phyloP scores from a whole-genome alignment of 352 stramenopile species.

The Blastocystis sp. region DNA sequence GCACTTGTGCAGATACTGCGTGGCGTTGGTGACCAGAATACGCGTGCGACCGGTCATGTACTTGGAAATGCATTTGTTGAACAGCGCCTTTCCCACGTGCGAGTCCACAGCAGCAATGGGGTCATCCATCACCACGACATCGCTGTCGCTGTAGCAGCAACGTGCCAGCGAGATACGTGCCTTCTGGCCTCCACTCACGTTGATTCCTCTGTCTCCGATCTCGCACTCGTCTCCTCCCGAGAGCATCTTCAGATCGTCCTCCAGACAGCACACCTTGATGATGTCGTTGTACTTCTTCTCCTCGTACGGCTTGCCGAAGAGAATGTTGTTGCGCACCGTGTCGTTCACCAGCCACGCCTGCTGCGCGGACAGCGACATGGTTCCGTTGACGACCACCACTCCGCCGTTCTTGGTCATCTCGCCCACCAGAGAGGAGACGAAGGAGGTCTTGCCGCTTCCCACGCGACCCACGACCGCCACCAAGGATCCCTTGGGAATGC shows the following conservation, averaged over 20 bases:
- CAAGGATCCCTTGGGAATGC: slow-evolving; percentile 44
- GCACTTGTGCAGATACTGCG: slow-evolving; percentile 64
- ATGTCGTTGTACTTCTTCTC: slow-evolving; percentile 66
- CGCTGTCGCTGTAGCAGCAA: slow-evolving; percentile 63
- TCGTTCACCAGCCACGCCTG: slow-evolving; percentile 79
- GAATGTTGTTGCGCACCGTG: slow-evolving; percentile 81
- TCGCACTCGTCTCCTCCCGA: slow-evolving; percentile 71
- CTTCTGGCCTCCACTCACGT: slow-evolving; percentile 69
- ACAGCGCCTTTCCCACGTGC: slow-evolving; percentile 66
- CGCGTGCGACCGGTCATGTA: slow-evolving; percentile 66
- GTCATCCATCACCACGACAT: slow-evolving; percentile 64
- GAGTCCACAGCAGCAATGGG: slow-evolving; percentile 62
- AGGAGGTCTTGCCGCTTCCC: slow-evolving; percentile 83
- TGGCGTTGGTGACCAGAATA: slow-evolving; percentile 67
- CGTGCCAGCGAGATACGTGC: slow-evolving; percentile 62
- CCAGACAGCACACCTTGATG: slow-evolving; percentile 68
- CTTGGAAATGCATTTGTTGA: slow-evolving; percentile 66
- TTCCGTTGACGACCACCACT: slow-evolving; percentile 61
- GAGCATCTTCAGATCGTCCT: slow-evolving; percentile 69
- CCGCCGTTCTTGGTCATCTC: slow-evolving; percentile 70
- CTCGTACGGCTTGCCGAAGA: slow-evolving; percentile 70
- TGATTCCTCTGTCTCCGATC: slow-evolving; percentile 72
- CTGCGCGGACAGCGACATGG: slow-evolving; percentile 75
- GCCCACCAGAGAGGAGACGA: slow-evolving; percentile 82
- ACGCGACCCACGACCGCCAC: slow-evolving; percentile 82